A percentile compares a stretch with the other conserved stretches of the same genome.
phyloP scores from a whole-genome alignment of 2,329 filamentous ascomycete species.

The Monosporascus sp. region DNA sequence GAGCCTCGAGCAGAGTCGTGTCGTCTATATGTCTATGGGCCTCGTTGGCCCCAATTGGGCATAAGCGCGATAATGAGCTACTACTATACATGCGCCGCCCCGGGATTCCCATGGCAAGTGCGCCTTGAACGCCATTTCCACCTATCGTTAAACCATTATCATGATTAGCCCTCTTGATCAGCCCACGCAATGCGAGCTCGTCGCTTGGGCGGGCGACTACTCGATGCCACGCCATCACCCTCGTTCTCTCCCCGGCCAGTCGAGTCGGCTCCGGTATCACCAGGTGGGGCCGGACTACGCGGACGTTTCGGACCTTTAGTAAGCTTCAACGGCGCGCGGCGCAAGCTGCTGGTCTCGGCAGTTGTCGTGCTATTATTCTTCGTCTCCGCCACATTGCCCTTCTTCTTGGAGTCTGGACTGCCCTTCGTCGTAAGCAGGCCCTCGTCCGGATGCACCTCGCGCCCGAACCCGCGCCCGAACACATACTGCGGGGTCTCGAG shows the following conservation, averaged over 20 bases:
- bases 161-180: not conserved
- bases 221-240: not conserved
- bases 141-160: too few relatives aligned
- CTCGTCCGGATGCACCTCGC: constrained; percentile 39
- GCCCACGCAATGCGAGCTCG: constrained; percentile 10
- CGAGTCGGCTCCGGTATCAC: not conserved
- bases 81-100: too few relatives aligned
- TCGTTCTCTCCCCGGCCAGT: not conserved
- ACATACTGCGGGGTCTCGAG: constrained; percentile 41
- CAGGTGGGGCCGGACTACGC: constrained; percentile 3
- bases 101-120: too few relatives aligned
- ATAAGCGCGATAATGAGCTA: too few relatives aligned
- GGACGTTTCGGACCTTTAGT: constrained; percentile 11
- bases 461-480: constrained; percentile 46
- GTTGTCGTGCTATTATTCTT: not conserved
- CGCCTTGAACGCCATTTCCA: too few relatives aligned
- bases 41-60: too few relatives aligned
- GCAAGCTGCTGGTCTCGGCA: not conserved
- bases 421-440: constrained; percentile 30
- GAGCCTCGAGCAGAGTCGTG: too few relatives aligned
- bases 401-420: not conserved
- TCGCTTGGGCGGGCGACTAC: constrained; percentile 1
- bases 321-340: constrained; percentile 5
- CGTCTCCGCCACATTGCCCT: not conserved
- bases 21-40: too few relatives aligned